Conservation (phyloP, 192 early-diverging fungal genomes). For the Umbelopsis isabellina region DNA sequence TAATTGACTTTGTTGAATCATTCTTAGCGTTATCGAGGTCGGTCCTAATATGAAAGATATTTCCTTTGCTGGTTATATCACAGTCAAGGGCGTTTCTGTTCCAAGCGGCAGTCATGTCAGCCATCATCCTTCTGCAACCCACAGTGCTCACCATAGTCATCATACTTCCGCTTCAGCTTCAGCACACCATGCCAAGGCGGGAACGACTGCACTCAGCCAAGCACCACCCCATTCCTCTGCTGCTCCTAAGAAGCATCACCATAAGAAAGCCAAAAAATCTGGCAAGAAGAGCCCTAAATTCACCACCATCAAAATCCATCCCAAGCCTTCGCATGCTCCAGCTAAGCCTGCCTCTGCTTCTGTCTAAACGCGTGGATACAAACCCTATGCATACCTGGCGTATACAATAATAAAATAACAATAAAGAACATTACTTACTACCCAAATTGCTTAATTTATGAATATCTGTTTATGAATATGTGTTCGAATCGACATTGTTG, state of each 20-base stretch:
- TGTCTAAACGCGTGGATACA: no score
- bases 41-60: slow-evolving; percentile 21
- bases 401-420: no score
- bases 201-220: not conserved
- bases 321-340: not conserved
- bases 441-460: no score
- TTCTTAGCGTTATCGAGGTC: slow-evolving; percentile 23
- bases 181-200: not conserved
- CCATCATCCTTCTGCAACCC: not conserved
- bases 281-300: no score
- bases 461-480: no score
- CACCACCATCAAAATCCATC: not conserved
- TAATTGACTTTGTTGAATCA: not conserved
- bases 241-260: not conserved
- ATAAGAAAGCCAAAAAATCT: slow-evolving; percentile 9
- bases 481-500: no score
- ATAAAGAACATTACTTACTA: no score
- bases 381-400: no score
- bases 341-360: no score
- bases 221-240: slow-evolving; percentile 9
- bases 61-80: slow-evolving; percentile 23
- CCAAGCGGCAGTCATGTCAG: not conserved
- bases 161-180: not conserved
- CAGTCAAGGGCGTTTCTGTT: not conserved
- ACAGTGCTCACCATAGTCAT: not conserved